These are phyloP conservation scores for Thelephora ganbajun DNA, from an alignment of 768 basidiomycete species.

Conservation along the genomic window DNA sequence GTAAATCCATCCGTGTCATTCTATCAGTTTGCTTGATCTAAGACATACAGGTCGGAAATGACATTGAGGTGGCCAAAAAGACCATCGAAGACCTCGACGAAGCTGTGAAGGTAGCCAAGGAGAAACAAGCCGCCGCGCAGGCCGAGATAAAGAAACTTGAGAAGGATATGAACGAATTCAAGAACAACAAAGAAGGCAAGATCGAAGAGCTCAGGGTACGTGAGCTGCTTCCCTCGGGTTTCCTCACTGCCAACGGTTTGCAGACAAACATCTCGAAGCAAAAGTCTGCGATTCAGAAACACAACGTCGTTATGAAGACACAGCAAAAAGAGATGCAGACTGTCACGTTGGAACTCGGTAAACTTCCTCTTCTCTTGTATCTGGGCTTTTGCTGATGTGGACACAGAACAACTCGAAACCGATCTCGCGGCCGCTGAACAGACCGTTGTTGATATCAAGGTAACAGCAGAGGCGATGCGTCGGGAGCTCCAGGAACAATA, in stretches of 20 bases:
- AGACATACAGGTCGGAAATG: conserved; percentile 49
- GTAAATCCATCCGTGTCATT: conserved; percentile 16
- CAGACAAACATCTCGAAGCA: conserved; percentile 70
- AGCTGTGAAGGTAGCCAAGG: conserved; percentile 49
- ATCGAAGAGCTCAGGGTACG: conserved; percentile 82
- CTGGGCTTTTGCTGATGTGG: neutral
- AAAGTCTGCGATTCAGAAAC: conserved; percentile 70
- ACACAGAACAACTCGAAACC: conserved; percentile 63
- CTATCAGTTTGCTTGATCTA: neutral
- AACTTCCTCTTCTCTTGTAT: conserved; percentile 10
- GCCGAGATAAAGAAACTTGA: conserved; percentile 79
- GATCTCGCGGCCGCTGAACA: conserved; percentile 47
- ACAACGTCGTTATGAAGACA: conserved; percentile 68
- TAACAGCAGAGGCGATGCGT: conserved; percentile 37
- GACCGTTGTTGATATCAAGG: conserved; percentile 20
- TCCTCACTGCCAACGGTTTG: neutral
- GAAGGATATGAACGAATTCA: conserved; percentile 96
- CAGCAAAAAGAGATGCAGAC: conserved; percentile 87
- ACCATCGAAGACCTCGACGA: conserved; percentile 42
- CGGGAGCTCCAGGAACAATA: conserved; percentile 51
- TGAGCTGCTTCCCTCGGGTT: neutral
- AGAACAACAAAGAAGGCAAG: conserved; percentile 97
- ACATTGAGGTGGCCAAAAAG: conserved; percentile 62
- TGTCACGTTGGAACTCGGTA: conserved; percentile 77
- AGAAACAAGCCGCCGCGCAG: conserved; percentile 64